phyloP scores from a whole-genome alignment of 2,329 filamentous ascomycete genomes.

The Aureobasidium sp. region DNA sequence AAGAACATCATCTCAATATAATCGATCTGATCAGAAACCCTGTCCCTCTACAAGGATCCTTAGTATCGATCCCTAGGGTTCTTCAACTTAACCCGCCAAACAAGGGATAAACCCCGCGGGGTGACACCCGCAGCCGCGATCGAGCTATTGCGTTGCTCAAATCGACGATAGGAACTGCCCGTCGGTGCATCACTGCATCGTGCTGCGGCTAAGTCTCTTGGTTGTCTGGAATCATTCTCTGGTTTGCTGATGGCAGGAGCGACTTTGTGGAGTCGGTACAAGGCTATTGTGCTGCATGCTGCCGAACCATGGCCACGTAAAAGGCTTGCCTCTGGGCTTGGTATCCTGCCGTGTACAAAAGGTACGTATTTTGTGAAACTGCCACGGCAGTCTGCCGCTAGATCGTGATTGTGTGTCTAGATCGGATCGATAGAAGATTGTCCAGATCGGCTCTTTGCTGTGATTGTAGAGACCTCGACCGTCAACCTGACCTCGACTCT shows the following conservation, averaged over 20 bases:
- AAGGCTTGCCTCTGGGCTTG: background rate
- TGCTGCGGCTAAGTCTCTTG: too few relatives aligned
- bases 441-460: conserved; percentile 1
- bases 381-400: conserved; percentile 9
- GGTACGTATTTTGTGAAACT: conserved; percentile 4
- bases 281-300: conserved; percentile 11
- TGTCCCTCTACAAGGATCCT: background rate
- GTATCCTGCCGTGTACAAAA: background rate
- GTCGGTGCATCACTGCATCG: background rate
- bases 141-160: background rate
- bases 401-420: background rate
- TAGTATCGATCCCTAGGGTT: background rate
- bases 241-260: background rate
- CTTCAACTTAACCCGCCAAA: background rate
- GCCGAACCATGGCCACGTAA: background rate
- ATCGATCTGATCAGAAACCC: background rate
- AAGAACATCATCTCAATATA: too few relatives aligned
- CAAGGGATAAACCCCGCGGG: conserved; percentile 1
- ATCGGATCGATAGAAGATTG: background rate
- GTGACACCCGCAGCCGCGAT: background rate
- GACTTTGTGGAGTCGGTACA: background rate
- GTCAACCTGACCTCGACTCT: too few relatives aligned
- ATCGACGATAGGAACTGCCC: background rate
- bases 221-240: background rate
- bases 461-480: too few relatives aligned